Evolutionary conservation across 2,329 filamentous ascomycete species (phyloP).

Genomic region (Neoarthrinium moseri): DNA sequence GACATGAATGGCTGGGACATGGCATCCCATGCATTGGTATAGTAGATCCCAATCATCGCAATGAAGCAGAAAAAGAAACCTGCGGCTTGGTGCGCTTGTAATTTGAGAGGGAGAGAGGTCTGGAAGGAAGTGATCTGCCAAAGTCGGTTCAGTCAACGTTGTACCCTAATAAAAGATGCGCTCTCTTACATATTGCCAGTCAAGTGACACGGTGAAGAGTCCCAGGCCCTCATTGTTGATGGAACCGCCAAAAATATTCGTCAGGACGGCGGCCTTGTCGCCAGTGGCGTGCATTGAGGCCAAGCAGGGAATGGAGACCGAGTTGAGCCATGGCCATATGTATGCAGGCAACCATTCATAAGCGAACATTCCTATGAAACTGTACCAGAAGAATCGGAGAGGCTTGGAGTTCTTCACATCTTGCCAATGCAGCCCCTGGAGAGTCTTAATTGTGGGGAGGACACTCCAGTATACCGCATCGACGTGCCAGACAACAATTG

Average conservation of each 20-base stretch:
- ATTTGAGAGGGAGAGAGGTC: constrained; percentile 50
- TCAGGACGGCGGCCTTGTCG: constrained; percentile 39
- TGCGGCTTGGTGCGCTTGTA: constrained; percentile 44
- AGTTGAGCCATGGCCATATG: constrained; percentile 55
- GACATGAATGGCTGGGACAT: constrained; percentile 54
- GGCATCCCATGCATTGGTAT: constrained; percentile 45
- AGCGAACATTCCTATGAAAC: constrained; percentile 43
- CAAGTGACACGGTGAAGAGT: constrained; percentile 47
- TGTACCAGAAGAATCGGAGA: constrained; percentile 51
- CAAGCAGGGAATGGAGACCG: constrained; percentile 52
- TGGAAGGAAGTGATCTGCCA: constrained; percentile 50
- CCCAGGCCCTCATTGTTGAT: constrained; percentile 52
- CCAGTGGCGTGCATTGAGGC: constrained; percentile 51
- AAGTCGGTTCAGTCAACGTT: background rate
- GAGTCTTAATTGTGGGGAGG: constrained; percentile 50
- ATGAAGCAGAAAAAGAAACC: constrained; percentile 49
- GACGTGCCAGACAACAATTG: constrained; percentile 53
- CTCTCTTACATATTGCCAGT: constrained; percentile 52
- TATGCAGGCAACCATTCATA: constrained; percentile 56
- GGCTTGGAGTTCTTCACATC: constrained; percentile 48
- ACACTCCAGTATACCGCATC: constrained; percentile 57
- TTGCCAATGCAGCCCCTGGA: constrained; percentile 55
- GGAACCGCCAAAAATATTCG: constrained; percentile 50
- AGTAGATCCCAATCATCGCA: constrained; percentile 52
- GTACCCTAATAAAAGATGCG: background rate